Evolutionary conservation across 179 eudicot species (phyloP), one percentile per base, ranked within the genome.

Genomic region (Silene noctiflora): DNA sequence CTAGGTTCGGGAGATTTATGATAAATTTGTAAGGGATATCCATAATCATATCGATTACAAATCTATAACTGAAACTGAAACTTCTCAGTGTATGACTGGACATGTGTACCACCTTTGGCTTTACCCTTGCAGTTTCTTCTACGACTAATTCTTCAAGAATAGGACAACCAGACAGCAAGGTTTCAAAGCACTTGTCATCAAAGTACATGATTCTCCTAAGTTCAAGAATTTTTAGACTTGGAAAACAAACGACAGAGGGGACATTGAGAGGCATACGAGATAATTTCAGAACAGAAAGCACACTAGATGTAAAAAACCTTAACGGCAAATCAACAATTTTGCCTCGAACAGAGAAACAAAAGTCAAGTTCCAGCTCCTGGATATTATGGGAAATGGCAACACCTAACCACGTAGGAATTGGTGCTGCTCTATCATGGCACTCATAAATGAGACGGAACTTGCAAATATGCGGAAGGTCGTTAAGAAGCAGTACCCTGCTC

Each of bases 361-460:
- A 73, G 72, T 77, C 78, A 55, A 81, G 78, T 33, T 81, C 84
- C 29, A 81, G 78, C 42, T 81, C 84, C 53, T 20, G 10, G 33
- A 77, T 62, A 51, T 64, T 19, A 69, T 13, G 67, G 16, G 78
- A 74, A 75, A 81, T 42, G 78, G 78, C 81, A 11, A 39, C 39
- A 25, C 25, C 31, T 44, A 81, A 69, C 84, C 84, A 81, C 17
- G 78, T 81, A n/a, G 17, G 21, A 14, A 81, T 39, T 27, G 76
- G 78, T 17, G 78, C 44, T 53, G 31, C 11, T 51, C 58, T 39
- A 81, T 53, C 13, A 35, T 67, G 78, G 63, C 78, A 81, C 51
- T 81, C 72, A 63, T 81, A 74, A 17, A 81, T 64, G 22, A 81
- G 76, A 42, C 81, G 84, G 59, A 81, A 62, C 72, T 81, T 81